Base-by-base conservation (phyloP, 2,329 filamentous ascomycete genomes). In the Zymoseptoria brevis region DNA sequence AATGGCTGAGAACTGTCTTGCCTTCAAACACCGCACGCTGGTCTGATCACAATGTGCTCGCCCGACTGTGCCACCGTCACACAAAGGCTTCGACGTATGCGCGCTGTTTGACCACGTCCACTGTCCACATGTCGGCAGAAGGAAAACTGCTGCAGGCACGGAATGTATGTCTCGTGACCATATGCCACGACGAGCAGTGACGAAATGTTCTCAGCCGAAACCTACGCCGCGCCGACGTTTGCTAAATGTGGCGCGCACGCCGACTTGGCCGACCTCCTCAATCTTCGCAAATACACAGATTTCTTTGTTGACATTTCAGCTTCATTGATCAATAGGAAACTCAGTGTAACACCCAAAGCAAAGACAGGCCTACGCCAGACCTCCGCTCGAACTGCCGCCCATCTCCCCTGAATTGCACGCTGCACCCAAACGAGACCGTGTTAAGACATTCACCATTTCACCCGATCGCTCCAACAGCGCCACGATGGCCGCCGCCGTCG, bases 401-500 rank as follows among this genome's bases (percentile, higher is more conserved):
- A 45, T 45, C 13, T n/a, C 11, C 35, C 6, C 35, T 16, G 35
- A 16, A 16, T 4, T 16, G 11, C 16, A 11, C 35, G 13, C 35
- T n/a, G 13, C 35, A 16, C 35, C 35, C 35, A 45, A 45, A 45
- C 13, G 35, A 45, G 35, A 45, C 35, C 35, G 13, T n/a, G 35
- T 6, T 45, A 45, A 45, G 35, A 45, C 35, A 45, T n/a, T 45
- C 35, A 45, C 35, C 11, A 45, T 45, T 45, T 45, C 35, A 13
- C 7, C 35, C 35, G 19, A 53, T 16, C 50, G 26, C n/a, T 30
- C 24, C 19, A 22, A 52, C n/a, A n/a, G 8, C 50, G 4, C 19
- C 13, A 45, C 35, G 13, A 45, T 45, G 51, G 53, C 56, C 59
- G 57, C 60, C 55, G 58, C 57, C 58, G 58, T 57, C 45, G 57